Evolutionary conservation across 345 rosid genomes (phyloP).

Genomic region (Nephelium lappaceum): DNA sequence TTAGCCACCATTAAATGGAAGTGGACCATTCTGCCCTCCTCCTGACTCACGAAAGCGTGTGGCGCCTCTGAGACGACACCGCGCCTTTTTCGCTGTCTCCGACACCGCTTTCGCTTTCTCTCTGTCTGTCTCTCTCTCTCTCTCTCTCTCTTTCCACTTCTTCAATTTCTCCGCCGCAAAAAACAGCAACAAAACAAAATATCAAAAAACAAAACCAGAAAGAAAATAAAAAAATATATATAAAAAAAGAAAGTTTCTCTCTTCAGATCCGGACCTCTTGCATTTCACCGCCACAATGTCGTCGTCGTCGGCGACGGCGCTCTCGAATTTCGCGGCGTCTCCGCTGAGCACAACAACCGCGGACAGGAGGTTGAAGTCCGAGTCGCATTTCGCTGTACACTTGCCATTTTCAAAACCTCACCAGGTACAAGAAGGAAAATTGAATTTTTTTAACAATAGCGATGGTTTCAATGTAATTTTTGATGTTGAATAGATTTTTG

Average conservation of each 20-base stretch:
- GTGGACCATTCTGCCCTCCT: not conserved
- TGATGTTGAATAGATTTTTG: too few species aligned
- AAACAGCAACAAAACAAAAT: not conserved
- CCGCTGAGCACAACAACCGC: not conserved
- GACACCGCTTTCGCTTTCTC: constrained; percentile 20
- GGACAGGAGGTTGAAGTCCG: constrained; percentile 8
- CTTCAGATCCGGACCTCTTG: not conserved
- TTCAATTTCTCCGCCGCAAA: not conserved
- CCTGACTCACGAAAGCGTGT: not conserved
- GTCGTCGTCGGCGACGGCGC: constrained; percentile 26
- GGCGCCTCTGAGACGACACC: constrained; percentile 8
- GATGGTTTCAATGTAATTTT: too few species aligned
- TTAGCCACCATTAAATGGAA: not conserved
- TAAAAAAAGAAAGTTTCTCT: not conserved
- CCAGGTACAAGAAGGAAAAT: not conserved
- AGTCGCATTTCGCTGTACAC: not conserved
- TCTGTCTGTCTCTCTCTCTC: not conserved
- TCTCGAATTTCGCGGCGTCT: constrained; percentile 22
- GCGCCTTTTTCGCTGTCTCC: constrained; percentile 35
- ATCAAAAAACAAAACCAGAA: too few species aligned
- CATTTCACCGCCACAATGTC: constrained; percentile 29
- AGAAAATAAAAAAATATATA: too few species aligned
- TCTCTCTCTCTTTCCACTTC: not conserved
- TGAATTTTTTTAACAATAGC: too few species aligned
- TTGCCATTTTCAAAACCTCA: constrained; percentile 16